A percentile compares a stretch with the other conserved stretches of the same genome.
These are phyloP conservation scores for Aspergillus pseudoglaucus DNA, from an alignment of 2,329 filamentous ascomycete genomes.

Conservation along the genomic window DNA sequence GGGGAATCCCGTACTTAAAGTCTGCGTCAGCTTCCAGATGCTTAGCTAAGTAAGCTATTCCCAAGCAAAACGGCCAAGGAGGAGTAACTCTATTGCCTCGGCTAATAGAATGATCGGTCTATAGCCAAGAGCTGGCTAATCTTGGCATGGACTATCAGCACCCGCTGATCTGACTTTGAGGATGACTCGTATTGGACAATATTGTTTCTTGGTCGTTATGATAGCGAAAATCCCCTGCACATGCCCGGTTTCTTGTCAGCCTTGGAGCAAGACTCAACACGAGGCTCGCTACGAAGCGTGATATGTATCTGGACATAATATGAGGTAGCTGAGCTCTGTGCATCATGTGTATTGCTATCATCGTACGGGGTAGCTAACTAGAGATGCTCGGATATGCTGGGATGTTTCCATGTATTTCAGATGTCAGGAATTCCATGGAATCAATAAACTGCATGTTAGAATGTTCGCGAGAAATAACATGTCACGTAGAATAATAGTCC, in stretches of 20 bases:
- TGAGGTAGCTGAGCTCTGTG: too few relatives aligned
- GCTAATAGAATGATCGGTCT: neutral
- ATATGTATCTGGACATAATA: neutral
- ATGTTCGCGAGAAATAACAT: too few relatives aligned
- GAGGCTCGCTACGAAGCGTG: neutral
- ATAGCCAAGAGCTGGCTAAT: neutral
- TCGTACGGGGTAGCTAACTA: too few relatives aligned
- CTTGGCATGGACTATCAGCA: neutral
- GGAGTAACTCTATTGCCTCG: neutral
- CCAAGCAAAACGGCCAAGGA: neutral
- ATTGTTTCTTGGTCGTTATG: neutral
- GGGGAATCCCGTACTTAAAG: neutral
- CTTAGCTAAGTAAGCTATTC: neutral
- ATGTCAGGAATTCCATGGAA: too few relatives aligned
- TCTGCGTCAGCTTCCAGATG: neutral
- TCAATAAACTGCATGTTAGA: too few relatives aligned
- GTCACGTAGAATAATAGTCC: too few relatives aligned
- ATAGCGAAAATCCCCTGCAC: neutral
- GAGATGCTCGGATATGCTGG: too few relatives aligned
- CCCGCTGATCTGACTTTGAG: neutral
- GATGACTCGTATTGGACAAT: neutral
- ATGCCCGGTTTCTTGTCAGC: neutral
- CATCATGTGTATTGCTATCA: neutral
- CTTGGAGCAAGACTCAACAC: neutral
- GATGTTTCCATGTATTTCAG: too few relatives aligned